These are phyloP conservation scores for Volutella citrinella DNA, from an alignment of 2,329 filamentous ascomycete genomes.

Conservation along the genomic window DNA sequence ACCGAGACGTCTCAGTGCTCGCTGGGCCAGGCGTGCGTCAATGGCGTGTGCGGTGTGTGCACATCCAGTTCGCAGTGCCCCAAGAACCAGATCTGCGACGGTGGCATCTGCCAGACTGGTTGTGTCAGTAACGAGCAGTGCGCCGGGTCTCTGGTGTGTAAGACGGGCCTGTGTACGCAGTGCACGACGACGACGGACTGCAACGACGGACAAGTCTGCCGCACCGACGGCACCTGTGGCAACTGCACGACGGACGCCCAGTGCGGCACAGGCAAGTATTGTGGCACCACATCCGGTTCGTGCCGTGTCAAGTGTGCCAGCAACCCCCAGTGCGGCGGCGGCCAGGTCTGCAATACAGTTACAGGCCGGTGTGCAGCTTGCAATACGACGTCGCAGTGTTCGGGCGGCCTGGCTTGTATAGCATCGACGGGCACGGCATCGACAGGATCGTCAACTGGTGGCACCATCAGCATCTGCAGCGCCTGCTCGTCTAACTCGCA, in stretches of 20 bases:
- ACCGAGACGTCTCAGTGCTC: neutral
- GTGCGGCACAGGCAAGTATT: neutral
- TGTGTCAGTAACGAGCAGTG: slow-evolving; percentile 3
- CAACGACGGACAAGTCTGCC: slow-evolving; percentile 4
- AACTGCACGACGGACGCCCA: slow-evolving; percentile 2
- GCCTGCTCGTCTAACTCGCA: slow-evolving; percentile 4
- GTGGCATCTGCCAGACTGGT: slow-evolving; percentile 6
- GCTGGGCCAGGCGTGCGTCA: neutral
- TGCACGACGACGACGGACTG: slow-evolving; percentile 6
- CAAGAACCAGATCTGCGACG: slow-evolving; percentile 3
- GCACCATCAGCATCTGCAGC: slow-evolving; percentile 6
- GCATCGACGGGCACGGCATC: too few species aligned
- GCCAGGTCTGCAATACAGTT: slow-evolving; percentile 1
- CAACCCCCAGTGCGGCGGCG: slow-evolving; percentile 5
- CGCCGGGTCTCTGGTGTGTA: neutral
- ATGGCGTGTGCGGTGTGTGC: slow-evolving; percentile 2
- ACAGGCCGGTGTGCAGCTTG: slow-evolving; percentile 5
- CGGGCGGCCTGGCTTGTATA: slow-evolving; percentile 1
- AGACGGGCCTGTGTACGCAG: slow-evolving; percentile 5
- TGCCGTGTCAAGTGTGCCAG: too few species aligned
- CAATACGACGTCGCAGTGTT: neutral
- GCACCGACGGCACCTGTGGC: slow-evolving; percentile 3
- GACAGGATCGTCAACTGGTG: too few species aligned
- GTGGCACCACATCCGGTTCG: too few species aligned
- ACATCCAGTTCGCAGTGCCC: slow-evolving; percentile 1